Evolutionary conservation across 2,329 filamentous ascomycete genomes (phyloP).

Genomic region (Fusarium incarnatum): DNA sequence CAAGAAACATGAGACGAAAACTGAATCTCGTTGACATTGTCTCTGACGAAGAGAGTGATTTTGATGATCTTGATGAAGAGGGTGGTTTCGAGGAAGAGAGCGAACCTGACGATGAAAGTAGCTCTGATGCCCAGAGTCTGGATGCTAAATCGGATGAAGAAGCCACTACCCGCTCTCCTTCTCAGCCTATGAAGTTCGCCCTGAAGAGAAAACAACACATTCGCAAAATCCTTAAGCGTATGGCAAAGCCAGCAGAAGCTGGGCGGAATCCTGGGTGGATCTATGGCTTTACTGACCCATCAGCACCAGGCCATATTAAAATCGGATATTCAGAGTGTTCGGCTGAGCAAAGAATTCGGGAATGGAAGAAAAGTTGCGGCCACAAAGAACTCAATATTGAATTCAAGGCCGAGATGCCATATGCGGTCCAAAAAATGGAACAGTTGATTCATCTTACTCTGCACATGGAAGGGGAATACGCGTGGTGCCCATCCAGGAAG

Average conservation of each 20-base stretch:
- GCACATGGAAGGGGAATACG: not conserved
- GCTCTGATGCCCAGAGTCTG: not conserved
- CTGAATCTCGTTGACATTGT: not conserved
- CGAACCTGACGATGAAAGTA: not conserved
- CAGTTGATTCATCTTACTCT: constrained; percentile 1
- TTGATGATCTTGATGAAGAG: no score
- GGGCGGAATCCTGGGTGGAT: not conserved
- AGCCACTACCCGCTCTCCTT: not conserved
- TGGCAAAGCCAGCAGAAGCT: rapidly evolving
- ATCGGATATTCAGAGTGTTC: not conserved
- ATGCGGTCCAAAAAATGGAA: constrained; percentile 7
- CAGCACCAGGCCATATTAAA: constrained; percentile 15
- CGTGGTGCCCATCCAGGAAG: not conserved
- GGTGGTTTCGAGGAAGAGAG: not conserved
- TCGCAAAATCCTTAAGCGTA: not conserved
- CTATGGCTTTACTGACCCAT: constrained; percentile 21
- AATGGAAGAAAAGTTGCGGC: not conserved
- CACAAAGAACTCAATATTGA: not conserved
- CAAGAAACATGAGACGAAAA: not conserved
- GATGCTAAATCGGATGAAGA: not conserved
- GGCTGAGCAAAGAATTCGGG: rapidly evolving
- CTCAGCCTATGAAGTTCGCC: not conserved
- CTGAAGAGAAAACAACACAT: not conserved
- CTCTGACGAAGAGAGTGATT: not conserved
- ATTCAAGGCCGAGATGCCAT: constrained; percentile 1